Evolutionary conservation across 768 basidiomycete genomes (phyloP).

Genomic region (Trametes coccinea): DNA sequence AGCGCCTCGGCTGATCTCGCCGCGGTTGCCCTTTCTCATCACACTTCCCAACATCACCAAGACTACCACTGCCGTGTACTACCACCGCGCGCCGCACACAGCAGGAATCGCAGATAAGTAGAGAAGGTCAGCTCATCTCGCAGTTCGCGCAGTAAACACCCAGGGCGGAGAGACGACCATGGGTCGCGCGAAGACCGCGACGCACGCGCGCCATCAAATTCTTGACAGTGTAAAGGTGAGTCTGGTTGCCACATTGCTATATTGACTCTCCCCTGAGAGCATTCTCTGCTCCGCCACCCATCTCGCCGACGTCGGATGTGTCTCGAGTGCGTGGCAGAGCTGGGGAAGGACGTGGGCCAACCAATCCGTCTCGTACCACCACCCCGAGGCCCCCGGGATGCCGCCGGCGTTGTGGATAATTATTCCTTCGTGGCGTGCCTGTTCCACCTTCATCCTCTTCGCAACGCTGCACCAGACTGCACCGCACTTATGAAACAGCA

Average conservation of each 20-base stretch:
- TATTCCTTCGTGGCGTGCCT: background rate
- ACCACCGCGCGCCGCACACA: background rate
- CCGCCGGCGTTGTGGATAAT: background rate
- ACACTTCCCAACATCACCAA: constrained; percentile 15
- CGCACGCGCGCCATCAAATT: constrained; percentile 11
- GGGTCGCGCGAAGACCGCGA: background rate
- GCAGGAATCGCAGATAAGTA: background rate
- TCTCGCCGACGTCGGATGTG: background rate
- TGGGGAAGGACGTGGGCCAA: background rate
- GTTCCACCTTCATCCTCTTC: background rate
- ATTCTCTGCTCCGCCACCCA: background rate
- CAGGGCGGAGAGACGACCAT: too few species aligned
- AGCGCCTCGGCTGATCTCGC: constrained; percentile 10
- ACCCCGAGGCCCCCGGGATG: background rate
- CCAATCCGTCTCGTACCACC: background rate
- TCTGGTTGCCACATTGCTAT: background rate
- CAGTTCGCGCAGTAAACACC: background rate
- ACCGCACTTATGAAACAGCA: background rate
- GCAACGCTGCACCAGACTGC: background rate
- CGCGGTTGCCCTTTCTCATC: constrained; percentile 9
- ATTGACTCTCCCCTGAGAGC: background rate
- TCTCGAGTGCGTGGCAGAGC: background rate
- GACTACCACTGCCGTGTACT: background rate
- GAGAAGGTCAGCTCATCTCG: background rate
- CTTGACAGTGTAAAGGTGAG: constrained; percentile 14